phyloP scores from a whole-genome alignment of 345 rosid genomes.

The Eutrema japonicum region DNA sequence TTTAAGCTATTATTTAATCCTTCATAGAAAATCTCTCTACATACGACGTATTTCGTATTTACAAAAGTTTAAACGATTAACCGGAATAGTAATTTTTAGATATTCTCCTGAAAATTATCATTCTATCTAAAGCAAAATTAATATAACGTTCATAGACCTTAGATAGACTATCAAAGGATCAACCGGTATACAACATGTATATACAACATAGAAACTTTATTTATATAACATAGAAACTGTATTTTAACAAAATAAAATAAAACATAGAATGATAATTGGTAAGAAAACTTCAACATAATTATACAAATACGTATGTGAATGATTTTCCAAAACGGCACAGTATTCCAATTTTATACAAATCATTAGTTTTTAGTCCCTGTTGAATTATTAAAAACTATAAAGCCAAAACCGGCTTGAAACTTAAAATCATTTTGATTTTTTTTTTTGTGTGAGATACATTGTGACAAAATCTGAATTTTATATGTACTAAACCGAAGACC shows the following conservation, averaged over 20 bases:
- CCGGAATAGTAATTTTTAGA: neutral
- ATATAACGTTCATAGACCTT: neutral
- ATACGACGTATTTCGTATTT: neutral
- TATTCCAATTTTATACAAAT: no score
- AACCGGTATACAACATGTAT: neutral
- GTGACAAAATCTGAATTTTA: neutral
- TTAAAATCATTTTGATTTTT: constrained; percentile 16
- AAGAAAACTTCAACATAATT: neutral
- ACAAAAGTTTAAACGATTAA: neutral
- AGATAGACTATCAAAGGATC: constrained; percentile 5
- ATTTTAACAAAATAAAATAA: no score
- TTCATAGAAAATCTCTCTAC: neutral
- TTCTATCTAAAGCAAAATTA: neutral
- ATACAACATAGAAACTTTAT: neutral
- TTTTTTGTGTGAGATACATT: neutral
- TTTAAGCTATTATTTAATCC: constrained; percentile 2
- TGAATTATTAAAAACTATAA: neutral
- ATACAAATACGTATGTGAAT: neutral
- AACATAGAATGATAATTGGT: neutral
- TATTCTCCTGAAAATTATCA: neutral
- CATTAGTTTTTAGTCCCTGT: no score
- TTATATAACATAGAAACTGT: neutral
- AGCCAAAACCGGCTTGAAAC: neutral
- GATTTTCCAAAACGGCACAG: neutral
- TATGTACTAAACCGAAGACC: neutral